Evolutionary conservation across 495 filamentous ascomycete genomes (phyloP), one percentile per base, ranked within the genome.

Genomic region (Astrocystis sublimbata): DNA sequence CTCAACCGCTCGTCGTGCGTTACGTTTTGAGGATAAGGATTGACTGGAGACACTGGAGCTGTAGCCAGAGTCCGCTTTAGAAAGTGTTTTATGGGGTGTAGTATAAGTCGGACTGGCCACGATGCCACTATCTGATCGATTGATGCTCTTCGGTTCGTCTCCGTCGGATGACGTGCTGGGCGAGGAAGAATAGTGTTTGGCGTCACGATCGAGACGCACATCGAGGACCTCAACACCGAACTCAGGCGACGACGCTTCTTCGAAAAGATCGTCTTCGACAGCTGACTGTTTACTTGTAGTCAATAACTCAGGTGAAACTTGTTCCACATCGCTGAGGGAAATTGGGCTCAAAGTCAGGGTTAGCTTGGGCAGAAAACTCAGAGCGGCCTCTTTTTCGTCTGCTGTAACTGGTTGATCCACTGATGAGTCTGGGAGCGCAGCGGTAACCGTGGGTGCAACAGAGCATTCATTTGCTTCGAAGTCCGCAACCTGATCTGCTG

Each of bases 1-100:
- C 5, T 43, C 23, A 52, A 38, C 26, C 3, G 35, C 38, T 13
- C 12, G 47, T 19, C 15, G 58, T 43, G 52, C 60, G 4, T 64
- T 43, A 2, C 52, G 65, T 40, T 55, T 73, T 19, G 60, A 65
- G 28, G 65, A 68, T 28, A 82, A 76, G 0, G 80, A 82, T 19
- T 77, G 74, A 21, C 81, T 63, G 13, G 81, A 84, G 4, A 79
- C 73, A 53, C 78, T 82, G 6, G 81, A 84, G 65, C 81, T 81
- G 51, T 85, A 85, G 19, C 83, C 83, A n/a, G 79, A 83, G 58
- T 85, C 81, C 30, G 80, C 80, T 46, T 84, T 84, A 7, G 79
- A 74, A 17, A 83, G 61, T 10, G 75, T 68, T 38, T 78, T 79
- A 33, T 73, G 70, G 2, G 71, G 65, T 21, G 28, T 56, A 21